A percentile compares a stretch with the other conserved stretches of the same genome.
Conservation (phyloP, 192 early-diverging fungal species). For the Backusella tuberculispora region DNA sequence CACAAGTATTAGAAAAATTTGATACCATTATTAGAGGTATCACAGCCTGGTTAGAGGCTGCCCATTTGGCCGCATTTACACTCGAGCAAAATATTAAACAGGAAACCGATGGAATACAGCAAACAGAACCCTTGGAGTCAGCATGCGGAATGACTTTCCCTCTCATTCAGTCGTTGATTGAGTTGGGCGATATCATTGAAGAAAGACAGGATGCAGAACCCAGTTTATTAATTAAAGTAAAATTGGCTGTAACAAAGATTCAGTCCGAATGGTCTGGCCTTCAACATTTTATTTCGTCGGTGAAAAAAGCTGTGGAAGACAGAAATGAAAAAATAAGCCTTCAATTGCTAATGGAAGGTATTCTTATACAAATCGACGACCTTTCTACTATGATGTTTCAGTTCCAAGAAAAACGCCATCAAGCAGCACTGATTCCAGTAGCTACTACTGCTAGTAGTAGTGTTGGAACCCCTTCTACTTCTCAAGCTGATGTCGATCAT, state of each 20-base stretch:
- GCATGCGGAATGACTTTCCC: constrained; percentile 46
- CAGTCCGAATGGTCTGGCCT: constrained; percentile 59
- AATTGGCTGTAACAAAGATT: constrained; percentile 37
- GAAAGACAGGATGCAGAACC: constrained; percentile 10
- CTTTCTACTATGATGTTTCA: constrained; percentile 48
- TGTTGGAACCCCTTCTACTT: background rate
- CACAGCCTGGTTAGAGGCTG: constrained; percentile 51
- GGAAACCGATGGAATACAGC: constrained; percentile 38
- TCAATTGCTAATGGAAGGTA: constrained; percentile 41
- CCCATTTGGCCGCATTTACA: constrained; percentile 57
- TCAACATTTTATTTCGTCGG: constrained; percentile 56
- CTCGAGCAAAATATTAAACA: constrained; percentile 57
- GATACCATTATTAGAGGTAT: background rate
- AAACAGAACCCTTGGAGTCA: constrained; percentile 42
- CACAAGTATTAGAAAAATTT: constrained; percentile 1
- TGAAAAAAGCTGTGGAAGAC: constrained; percentile 53
- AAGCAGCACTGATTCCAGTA: background rate
- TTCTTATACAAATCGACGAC: constrained; percentile 48
- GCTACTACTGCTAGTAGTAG: too few relatives aligned
- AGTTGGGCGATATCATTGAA: constrained; percentile 42
- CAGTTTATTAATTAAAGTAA: constrained; percentile 24
- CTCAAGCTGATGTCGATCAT: background rate
- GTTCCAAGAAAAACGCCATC: constrained; percentile 46
- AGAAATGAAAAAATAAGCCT: constrained; percentile 41
- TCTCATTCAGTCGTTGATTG: constrained; percentile 49